phyloP scores from a whole-genome alignment of 768 basidiomycete genomes.

The Leccinellum albellum region DNA sequence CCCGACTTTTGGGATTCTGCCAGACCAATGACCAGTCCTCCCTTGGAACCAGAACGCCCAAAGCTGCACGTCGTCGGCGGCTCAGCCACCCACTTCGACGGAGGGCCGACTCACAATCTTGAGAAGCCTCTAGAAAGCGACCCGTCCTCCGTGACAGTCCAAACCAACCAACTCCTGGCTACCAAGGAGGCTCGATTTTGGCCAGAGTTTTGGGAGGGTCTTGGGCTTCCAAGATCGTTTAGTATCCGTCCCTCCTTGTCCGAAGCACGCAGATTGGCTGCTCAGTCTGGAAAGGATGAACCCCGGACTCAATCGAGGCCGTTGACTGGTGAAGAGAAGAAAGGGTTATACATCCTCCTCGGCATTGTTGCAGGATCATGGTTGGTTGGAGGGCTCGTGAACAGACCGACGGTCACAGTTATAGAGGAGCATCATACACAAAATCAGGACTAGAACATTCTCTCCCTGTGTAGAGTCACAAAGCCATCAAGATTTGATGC shows the following conservation, averaged over 20 bases:
- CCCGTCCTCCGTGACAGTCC: neutral
- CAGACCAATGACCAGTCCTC: conserved; percentile 31
- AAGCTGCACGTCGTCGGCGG: conserved; percentile 52
- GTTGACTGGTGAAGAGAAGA: conserved; percentile 42
- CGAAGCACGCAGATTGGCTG: conserved; percentile 7
- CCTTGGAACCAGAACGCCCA: conserved; percentile 31
- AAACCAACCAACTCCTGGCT: conserved; percentile 12
- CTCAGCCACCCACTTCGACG: conserved; percentile 43
- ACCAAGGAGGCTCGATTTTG: conserved; percentile 22
- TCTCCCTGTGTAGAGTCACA: conserved; percentile 1
- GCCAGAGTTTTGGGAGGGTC: conserved; percentile 36
- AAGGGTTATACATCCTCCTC: conserved; percentile 46
- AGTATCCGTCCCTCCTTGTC: conserved; percentile 18
- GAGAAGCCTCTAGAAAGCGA: conserved; percentile 21
- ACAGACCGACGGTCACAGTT: conserved; percentile 4
- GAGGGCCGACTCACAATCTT: conserved; percentile 44
- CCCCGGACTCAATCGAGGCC: conserved; percentile 25
- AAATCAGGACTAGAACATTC: conserved; percentile 13
- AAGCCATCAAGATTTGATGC: neutral
- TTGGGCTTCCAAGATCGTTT: conserved; percentile 34
- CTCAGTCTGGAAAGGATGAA: conserved; percentile 15
- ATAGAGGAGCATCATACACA: conserved; percentile 9
- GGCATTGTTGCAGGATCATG: conserved; percentile 49
- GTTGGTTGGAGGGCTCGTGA: conserved; percentile 37
- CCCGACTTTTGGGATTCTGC: conserved; percentile 59